Percentiles rank a stretch among this genome's conserved stretches.
Conservation (phyloP, 2,329 filamentous ascomycete species). For the Plenodomus biglobosus region DNA sequence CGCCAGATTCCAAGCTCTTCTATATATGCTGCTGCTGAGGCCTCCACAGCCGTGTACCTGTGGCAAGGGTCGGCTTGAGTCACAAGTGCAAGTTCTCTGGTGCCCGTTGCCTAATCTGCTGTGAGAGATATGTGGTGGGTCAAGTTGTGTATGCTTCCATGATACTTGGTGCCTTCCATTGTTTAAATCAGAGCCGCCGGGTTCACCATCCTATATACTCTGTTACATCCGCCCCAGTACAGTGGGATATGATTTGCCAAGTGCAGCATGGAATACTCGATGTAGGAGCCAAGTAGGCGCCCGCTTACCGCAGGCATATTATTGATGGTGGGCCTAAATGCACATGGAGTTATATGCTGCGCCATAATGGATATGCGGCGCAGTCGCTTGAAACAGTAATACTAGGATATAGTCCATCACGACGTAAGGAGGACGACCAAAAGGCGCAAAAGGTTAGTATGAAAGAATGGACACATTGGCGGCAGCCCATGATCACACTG, state of each 20-base stretch:
- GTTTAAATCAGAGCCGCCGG: neutral
- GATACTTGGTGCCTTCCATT: neutral
- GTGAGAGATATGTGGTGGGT: constrained; percentile 6
- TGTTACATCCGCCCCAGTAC: constrained; percentile 7
- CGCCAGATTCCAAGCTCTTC: constrained; percentile 2
- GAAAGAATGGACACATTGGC: too few species aligned
- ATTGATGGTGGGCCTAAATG: constrained; percentile 6
- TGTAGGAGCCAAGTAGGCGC: constrained; percentile 15
- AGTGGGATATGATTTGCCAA: constrained; percentile 13
- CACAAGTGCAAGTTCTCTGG: constrained; percentile 6
- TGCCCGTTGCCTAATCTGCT: constrained; percentile 19
- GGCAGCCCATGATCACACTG: too few species aligned
- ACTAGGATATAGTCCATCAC: constrained; percentile 2
- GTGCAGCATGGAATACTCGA: constrained; percentile 10
- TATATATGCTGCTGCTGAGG: constrained; percentile 2
- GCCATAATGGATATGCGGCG: constrained; percentile 25
- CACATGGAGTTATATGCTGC: constrained; percentile 14
- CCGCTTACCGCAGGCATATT: constrained; percentile 8
- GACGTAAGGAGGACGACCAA: neutral
- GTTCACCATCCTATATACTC: constrained; percentile 8
- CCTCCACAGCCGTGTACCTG: constrained; percentile 6
- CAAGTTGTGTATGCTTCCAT: constrained; percentile 6
- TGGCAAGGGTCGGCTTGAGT: constrained; percentile 13
- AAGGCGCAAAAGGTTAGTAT: too few species aligned
- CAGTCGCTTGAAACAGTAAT: constrained; percentile 7